Evolutionary conservation across 495 filamentous ascomycete species (phyloP).

Genomic region (Aspergillus olivimuriae): DNA sequence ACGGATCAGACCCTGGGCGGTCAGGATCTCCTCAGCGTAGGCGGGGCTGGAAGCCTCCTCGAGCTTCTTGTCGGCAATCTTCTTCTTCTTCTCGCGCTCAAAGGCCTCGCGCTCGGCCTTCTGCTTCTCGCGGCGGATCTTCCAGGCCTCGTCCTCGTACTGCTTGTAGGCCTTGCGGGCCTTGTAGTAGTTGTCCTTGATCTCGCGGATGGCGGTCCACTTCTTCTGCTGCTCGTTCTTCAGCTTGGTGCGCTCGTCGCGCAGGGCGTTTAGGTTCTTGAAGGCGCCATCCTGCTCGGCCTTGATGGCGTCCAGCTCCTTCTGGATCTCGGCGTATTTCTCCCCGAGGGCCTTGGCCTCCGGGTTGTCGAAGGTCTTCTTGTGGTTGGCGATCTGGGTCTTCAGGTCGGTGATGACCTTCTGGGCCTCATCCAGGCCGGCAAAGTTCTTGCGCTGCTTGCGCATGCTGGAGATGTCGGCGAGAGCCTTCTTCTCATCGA

Average conservation of each 20-base stretch:
- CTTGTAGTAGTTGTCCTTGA: constrained; percentile 82
- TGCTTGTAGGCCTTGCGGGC: constrained; percentile 68
- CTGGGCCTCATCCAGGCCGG: constrained; percentile 70
- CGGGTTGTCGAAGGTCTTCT: constrained; percentile 84
- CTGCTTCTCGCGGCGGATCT: constrained; percentile 68
- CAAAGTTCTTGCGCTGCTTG: constrained; percentile 87
- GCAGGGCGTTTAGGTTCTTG: constrained; percentile 77
- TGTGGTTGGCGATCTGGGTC: constrained; percentile 75
- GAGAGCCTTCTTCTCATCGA: constrained; percentile 94
- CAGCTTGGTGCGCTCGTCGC: constrained; percentile 81
- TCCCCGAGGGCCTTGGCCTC: constrained; percentile 83
- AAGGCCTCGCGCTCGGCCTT: constrained; percentile 72
- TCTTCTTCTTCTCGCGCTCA: constrained; percentile 67
- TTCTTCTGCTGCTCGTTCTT: constrained; percentile 79
- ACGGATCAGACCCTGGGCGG: constrained; percentile 75
- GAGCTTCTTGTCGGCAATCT: constrained; percentile 74
- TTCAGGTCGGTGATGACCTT: constrained; percentile 80
- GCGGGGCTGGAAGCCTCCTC: constrained; percentile 87
- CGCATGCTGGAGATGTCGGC: constrained; percentile 71
- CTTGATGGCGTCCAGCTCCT: constrained; percentile 82
- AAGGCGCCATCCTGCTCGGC: constrained; percentile 81
- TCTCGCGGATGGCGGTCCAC: constrained; percentile 66
- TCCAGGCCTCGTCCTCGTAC: constrained; percentile 73
- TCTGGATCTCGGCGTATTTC: constrained; percentile 70
- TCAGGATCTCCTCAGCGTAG: constrained; percentile 84